These are phyloP conservation scores for Colletotrichum lini DNA, from an alignment of 2,329 filamentous ascomycete genomes.

Conservation along the genomic window DNA sequence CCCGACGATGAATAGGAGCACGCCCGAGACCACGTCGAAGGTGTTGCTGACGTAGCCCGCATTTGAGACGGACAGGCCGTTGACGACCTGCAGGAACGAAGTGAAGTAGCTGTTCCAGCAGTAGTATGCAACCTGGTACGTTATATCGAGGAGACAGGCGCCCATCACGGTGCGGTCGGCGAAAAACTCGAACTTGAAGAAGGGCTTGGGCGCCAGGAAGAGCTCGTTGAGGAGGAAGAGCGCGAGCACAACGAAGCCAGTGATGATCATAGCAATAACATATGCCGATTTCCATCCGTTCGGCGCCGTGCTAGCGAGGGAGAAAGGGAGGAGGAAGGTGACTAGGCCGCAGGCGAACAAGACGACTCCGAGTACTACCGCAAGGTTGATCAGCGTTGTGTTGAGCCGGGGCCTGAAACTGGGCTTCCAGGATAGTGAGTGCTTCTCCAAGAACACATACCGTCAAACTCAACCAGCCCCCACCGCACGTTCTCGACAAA, in stretches of 20 bases:
- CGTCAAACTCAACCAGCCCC: slow-evolving; percentile 71
- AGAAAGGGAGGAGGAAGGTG: slow-evolving; percentile 77
- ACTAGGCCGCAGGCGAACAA: slow-evolving; percentile 70
- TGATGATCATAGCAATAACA: slow-evolving; percentile 72
- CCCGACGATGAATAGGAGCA: slow-evolving; percentile 66
- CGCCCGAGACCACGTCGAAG: slow-evolving; percentile 65
- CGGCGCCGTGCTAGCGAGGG: slow-evolving; percentile 63
- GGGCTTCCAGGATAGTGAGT: too few relatives aligned
- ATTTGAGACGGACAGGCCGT: slow-evolving; percentile 57
- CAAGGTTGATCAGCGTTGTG: background rate
- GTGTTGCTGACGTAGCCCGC: slow-evolving; percentile 65
- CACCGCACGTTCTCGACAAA: slow-evolving; percentile 62
- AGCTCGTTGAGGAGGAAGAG: slow-evolving; percentile 71
- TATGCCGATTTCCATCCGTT: slow-evolving; percentile 66
- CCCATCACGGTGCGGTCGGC: slow-evolving; percentile 66
- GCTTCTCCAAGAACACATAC: slow-evolving; percentile 45
- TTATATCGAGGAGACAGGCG: slow-evolving; percentile 60
- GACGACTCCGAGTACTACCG: slow-evolving; percentile 54
- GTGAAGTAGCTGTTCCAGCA: slow-evolving; percentile 69
- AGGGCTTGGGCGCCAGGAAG: slow-evolving; percentile 68
- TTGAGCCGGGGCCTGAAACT: too few relatives aligned
- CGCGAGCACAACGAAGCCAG: slow-evolving; percentile 72
- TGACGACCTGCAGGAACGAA: slow-evolving; percentile 69
- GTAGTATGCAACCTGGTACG: slow-evolving; percentile 65
- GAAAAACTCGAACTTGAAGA: slow-evolving; percentile 68